phyloP scores from a whole-genome alignment of 2,329 filamentous ascomycete species.

The Balansia obtecta region DNA sequence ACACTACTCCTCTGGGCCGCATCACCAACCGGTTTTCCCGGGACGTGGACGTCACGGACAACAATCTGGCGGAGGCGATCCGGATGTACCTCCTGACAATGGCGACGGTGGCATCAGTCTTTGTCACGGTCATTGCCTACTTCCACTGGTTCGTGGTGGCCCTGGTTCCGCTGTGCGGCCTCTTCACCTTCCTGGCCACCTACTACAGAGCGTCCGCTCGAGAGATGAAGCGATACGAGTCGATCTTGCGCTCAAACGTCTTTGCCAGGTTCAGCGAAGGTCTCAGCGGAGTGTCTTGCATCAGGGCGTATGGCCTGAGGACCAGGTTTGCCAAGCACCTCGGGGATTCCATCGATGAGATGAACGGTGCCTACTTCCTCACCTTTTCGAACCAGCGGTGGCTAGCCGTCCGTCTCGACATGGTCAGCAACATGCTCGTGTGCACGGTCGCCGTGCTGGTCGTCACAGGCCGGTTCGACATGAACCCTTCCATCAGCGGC shows the following conservation, averaged over 20 bases:
- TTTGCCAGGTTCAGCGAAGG: slow-evolving; percentile 90
- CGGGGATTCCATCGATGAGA: slow-evolving; percentile 66
- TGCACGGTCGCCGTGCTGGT: slow-evolving; percentile 84
- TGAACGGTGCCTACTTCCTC: slow-evolving; percentile 89
- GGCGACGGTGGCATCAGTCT: slow-evolving; percentile 70
- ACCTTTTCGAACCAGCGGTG: slow-evolving; percentile 94
- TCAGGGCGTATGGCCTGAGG: slow-evolving; percentile 78
- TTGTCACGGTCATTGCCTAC: slow-evolving; percentile 85
- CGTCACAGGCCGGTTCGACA: slow-evolving; percentile 77
- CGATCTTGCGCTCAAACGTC: slow-evolving; percentile 73
- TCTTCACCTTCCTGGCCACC: slow-evolving; percentile 71
- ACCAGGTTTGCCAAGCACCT: slow-evolving; percentile 61
- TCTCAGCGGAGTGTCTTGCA: slow-evolving; percentile 69
- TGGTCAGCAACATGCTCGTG: slow-evolving; percentile 72
- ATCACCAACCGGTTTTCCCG: slow-evolving; percentile 95
- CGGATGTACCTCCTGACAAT: slow-evolving; percentile 86
- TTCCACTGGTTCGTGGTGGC: slow-evolving; percentile 74
- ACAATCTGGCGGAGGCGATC: slow-evolving; percentile 76
- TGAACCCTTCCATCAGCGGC: slow-evolving; percentile 73
- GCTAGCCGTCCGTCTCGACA: slow-evolving; percentile 75
- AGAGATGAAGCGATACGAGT: slow-evolving; percentile 89
- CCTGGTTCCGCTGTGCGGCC: slow-evolving; percentile 50
- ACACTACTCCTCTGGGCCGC: slow-evolving; percentile 86
- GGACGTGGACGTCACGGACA: slow-evolving; percentile 95
- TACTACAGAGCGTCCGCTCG: slow-evolving; percentile 89